Percentiles rank a stretch among this genome's conserved stretches.
Evolutionary conservation across 108 stramenopile genomes (phyloP).

Genomic region (Nitzschia palea): DNA sequence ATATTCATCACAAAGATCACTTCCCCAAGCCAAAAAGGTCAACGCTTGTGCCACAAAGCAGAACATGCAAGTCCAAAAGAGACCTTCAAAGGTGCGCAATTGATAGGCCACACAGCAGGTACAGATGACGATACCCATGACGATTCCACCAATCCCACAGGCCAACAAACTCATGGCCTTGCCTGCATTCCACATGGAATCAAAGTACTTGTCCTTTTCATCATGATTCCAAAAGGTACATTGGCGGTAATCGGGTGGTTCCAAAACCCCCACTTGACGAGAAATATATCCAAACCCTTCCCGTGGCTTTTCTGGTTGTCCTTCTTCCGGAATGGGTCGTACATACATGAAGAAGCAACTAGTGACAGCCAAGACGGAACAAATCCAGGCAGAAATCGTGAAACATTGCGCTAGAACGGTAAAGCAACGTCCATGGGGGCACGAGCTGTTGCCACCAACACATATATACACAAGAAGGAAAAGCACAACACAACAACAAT

Average conservation of each 20-base stretch:
- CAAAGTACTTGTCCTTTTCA: constrained; percentile 28
- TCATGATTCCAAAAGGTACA: constrained; percentile 27
- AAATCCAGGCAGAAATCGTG: constrained; percentile 20
- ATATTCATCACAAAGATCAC: constrained; percentile 25
- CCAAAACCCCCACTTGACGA: constrained; percentile 22
- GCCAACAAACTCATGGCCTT: constrained; percentile 33
- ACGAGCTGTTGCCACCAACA: constrained; percentile 11
- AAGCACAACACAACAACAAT: not conserved
- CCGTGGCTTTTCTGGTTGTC: constrained; percentile 25
- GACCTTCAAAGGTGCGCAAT: constrained; percentile 32
- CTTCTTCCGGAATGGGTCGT: constrained; percentile 34
- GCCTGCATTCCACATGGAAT: constrained; percentile 38
- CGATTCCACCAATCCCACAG: constrained; percentile 23
- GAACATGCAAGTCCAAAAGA: constrained; percentile 43
- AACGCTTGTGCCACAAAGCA: constrained; percentile 34
- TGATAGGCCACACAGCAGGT: constrained; percentile 41
- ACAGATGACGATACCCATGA: constrained; percentile 27
- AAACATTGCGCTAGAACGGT: constrained; percentile 37
- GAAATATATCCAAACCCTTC: constrained; percentile 36
- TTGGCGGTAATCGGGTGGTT: constrained; percentile 17
- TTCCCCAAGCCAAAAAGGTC: constrained; percentile 39
- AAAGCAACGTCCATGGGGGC: constrained; percentile 45
- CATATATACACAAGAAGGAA: not conserved
- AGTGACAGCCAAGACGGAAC: constrained; percentile 11
- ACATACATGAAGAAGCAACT: constrained; percentile 37